These are phyloP conservation scores for Cryptococcus amylolentus DNA, from an alignment of 1,284 basidiomycete genomes.

Conservation along the genomic window DNA sequence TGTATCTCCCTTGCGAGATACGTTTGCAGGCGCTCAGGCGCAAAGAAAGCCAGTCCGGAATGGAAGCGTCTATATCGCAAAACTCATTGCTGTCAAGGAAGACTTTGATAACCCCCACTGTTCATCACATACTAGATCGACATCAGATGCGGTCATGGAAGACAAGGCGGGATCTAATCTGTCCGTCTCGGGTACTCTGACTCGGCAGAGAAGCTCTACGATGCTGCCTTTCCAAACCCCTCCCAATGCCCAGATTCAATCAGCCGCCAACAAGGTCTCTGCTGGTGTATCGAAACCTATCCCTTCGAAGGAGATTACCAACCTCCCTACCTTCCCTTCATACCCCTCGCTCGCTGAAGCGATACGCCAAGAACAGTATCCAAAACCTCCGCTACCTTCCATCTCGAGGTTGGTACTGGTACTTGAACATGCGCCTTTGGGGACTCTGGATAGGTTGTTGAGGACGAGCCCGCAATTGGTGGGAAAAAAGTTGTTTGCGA, in stretches of 20 bases:
- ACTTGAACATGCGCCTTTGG: slow-evolving; percentile 48
- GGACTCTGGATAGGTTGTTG: slow-evolving; percentile 47
- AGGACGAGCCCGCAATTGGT: slow-evolving; percentile 43
- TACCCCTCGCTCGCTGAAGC: slow-evolving; percentile 20
- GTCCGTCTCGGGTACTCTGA: not conserved
- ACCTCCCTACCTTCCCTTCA: slow-evolving; percentile 20
- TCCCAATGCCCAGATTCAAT: not conserved
- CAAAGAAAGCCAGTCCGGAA: not conserved
- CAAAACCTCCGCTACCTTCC: slow-evolving; percentile 1
- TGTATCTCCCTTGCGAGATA: slow-evolving; percentile 14
- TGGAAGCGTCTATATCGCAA: slow-evolving; percentile 37
- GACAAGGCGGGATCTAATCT: slow-evolving; percentile 5
- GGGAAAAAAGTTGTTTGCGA: slow-evolving; percentile 38
- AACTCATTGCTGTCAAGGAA: slow-evolving; percentile 45
- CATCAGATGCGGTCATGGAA: slow-evolving; percentile 19
- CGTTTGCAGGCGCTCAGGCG: not conserved
- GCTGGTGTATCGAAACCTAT: not conserved
- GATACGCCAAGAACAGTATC: slow-evolving; percentile 8
- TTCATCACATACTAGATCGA: slow-evolving; percentile 20
- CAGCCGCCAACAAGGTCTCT: not conserved
- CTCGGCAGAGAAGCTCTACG: slow-evolving; percentile 15
- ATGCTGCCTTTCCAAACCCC: slow-evolving; percentile 8
- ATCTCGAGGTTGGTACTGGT: slow-evolving; percentile 44
- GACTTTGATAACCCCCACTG: slow-evolving; percentile 13
- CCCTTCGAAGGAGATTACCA: not conserved